A percentile compares a stretch with the other conserved stretches of the same genome.
These are phyloP conservation scores for Amesomyces nigricolor DNA, from an alignment of 2,329 filamentous ascomycete genomes.

Conservation along the genomic window DNA sequence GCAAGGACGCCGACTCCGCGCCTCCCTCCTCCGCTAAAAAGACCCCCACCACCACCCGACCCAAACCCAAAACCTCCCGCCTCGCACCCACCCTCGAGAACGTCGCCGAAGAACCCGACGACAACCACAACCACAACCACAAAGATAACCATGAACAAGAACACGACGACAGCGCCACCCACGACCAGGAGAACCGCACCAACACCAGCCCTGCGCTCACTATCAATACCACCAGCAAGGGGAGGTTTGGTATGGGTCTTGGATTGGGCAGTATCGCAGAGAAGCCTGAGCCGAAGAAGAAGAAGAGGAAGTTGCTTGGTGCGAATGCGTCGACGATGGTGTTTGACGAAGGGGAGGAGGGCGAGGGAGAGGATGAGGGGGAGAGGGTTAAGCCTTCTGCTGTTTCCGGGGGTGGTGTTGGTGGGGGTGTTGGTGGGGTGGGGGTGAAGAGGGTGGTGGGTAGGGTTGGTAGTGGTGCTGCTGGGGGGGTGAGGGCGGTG, in stretches of 20 bases:
- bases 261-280: background rate
- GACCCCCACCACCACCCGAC: conserved; percentile 34
- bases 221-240: conserved; percentile 20
- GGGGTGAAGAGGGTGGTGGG: conserved; percentile 25
- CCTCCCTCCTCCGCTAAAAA: conserved; percentile 35
- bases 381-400: conserved; percentile 26
- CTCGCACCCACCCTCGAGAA: conserved; percentile 34
- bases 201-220: conserved; percentile 29
- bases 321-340: conserved; percentile 57
- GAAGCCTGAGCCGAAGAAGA: conserved; percentile 49
- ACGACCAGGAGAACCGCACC: conserved; percentile 33
- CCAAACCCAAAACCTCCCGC: conserved; percentile 27
- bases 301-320: conserved; percentile 68
- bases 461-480: conserved; percentile 21
- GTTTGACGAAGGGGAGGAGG: conserved; percentile 61
- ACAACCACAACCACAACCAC: conserved; percentile 20
- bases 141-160: conserved; percentile 8
- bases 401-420: conserved; percentile 10
- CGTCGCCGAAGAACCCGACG: conserved; percentile 33
- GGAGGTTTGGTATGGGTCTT: too few species aligned
- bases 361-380: conserved; percentile 53
- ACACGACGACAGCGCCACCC: conserved; percentile 22
- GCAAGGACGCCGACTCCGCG: conserved; percentile 40
- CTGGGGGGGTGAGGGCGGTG: conserved; percentile 20
- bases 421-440: background rate